These are phyloP conservation scores for cucumber (Cucumis sativus) DNA, from an alignment of 306 rosid genomes.

Conservation along the genomic window DNA sequence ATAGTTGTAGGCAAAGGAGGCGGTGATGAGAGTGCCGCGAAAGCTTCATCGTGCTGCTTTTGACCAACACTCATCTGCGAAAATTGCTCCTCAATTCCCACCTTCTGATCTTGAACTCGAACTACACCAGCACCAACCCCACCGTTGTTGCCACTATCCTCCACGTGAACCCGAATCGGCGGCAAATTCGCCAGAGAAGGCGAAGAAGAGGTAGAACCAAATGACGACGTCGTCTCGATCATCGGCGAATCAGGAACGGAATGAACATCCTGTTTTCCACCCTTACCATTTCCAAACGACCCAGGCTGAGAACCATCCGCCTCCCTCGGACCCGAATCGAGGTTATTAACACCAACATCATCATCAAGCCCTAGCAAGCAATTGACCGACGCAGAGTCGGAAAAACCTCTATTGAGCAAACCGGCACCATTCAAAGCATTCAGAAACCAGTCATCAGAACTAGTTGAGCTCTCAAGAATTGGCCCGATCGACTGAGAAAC, in stretches of 20 bases:
- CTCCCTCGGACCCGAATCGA: slow-evolving; percentile 39
- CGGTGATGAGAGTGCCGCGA: slow-evolving; percentile 44
- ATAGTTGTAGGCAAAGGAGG: slow-evolving; percentile 43
- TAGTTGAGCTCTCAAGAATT: slow-evolving; percentile 49
- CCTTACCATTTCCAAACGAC: slow-evolving; percentile 48
- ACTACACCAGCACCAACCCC: slow-evolving; percentile 22
- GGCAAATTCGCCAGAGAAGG: slow-evolving; percentile 81
- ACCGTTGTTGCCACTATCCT: slow-evolving; percentile 26
- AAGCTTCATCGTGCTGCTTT: slow-evolving; percentile 60
- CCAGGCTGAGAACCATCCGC: slow-evolving; percentile 35
- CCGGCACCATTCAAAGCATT: slow-evolving; percentile 59
- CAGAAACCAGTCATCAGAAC: slow-evolving; percentile 77
- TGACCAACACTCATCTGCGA: slow-evolving; percentile 51
- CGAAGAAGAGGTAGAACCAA: slow-evolving; percentile 85
- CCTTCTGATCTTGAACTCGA: slow-evolving; percentile 62
- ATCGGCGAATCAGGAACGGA: slow-evolving; percentile 95
- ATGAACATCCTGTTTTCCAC: slow-evolving; percentile 70
- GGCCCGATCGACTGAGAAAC: slow-evolving; percentile 70
- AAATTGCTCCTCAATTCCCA: slow-evolving; percentile 86
- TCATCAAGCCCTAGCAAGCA: slow-evolving; percentile 73
- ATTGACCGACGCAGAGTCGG: slow-evolving; percentile 76
- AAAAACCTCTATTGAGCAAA: slow-evolving; percentile 56
- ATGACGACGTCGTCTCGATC: slow-evolving; percentile 79
- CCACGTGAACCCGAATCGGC: slow-evolving; percentile 80
- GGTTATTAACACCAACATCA: slow-evolving; percentile 25